These are phyloP conservation scores for Apiospora aurea DNA, from an alignment of 2,329 filamentous ascomycete genomes.

Conservation along the genomic window DNA sequence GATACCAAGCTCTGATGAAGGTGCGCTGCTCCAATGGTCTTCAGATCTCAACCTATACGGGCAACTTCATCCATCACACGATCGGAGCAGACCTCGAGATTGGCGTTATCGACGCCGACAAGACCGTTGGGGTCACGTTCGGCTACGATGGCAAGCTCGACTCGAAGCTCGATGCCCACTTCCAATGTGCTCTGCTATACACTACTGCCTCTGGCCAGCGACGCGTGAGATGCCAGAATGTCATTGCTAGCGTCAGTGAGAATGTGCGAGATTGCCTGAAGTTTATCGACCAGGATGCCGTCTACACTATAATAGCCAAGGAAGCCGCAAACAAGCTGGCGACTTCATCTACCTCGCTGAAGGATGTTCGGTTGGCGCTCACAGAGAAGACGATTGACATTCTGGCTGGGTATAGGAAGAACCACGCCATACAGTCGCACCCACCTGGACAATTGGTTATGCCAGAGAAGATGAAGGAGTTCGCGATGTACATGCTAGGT, in stretches of 20 bases:
- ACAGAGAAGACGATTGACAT: constrained; percentile 95
- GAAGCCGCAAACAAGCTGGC: constrained; percentile 89
- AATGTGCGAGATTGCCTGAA: constrained; percentile 85
- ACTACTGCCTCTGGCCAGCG: constrained; percentile 90
- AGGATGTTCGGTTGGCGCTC: constrained; percentile 83
- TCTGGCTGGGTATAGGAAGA: constrained; percentile 89
- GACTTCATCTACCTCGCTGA: constrained; percentile 72
- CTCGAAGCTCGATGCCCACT: constrained; percentile 93
- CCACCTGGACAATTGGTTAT: constrained; percentile 93
- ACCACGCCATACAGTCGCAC: constrained; percentile 82
- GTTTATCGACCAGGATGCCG: constrained; percentile 94
- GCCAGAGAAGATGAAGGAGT: constrained; percentile 94
- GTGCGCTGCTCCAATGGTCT: constrained; percentile 96
- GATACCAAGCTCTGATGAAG: constrained; percentile 97
- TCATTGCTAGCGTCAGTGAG: constrained; percentile 91
- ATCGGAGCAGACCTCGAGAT: constrained; percentile 96
- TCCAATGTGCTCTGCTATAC: constrained; percentile 94
- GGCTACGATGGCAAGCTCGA: constrained; percentile 98
- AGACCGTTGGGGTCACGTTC: constrained; percentile 90
- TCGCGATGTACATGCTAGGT: constrained; percentile 93
- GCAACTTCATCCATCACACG: constrained; percentile 94
- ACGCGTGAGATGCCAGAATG: constrained; percentile 89
- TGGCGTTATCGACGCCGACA: constrained; percentile 90
- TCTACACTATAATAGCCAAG: constrained; percentile 87
- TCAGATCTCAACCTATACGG: constrained; percentile 92